Evolutionary conservation across 192 early-diverging fungal species (phyloP).

Genomic region (Mortierella claussenii): DNA sequence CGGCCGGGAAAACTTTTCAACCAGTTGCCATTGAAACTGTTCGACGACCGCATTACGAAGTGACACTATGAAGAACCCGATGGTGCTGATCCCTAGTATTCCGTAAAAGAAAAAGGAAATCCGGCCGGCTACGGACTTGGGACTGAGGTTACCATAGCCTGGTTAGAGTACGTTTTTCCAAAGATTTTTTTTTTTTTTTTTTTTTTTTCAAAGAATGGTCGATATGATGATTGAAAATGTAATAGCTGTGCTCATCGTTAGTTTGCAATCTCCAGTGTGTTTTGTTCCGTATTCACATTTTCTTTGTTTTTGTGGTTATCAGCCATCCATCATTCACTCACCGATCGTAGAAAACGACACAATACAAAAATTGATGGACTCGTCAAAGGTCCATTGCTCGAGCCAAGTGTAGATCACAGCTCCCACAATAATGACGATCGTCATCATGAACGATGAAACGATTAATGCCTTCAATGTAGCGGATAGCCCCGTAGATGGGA

Average conservation of each 20-base stretch:
- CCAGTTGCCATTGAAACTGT: slow-evolving; percentile 42
- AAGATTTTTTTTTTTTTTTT: background rate
- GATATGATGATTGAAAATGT: too few species aligned
- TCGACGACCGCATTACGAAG: slow-evolving; percentile 44
- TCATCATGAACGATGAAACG: slow-evolving; percentile 47
- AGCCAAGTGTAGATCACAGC: slow-evolving; percentile 27
- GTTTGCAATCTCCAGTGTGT: too few species aligned
- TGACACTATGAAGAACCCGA: slow-evolving; percentile 38
- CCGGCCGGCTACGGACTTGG: slow-evolving; percentile 20
- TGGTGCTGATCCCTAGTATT: slow-evolving; percentile 25
- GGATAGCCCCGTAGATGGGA: slow-evolving; percentile 36
- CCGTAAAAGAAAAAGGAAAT: slow-evolving; percentile 35
- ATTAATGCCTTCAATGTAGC: slow-evolving; percentile 35
- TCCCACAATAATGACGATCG: slow-evolving; percentile 27
- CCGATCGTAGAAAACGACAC: slow-evolving; percentile 46
- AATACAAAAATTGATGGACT: slow-evolving; percentile 48
- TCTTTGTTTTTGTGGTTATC: too few species aligned
- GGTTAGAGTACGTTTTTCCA: too few species aligned
- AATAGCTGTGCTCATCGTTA: too few species aligned
- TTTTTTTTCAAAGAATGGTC: too few species aligned
- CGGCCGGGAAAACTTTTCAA: slow-evolving; percentile 28
- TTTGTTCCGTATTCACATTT: too few species aligned
- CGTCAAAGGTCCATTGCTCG: slow-evolving; percentile 43
- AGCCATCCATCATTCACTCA: too few species aligned
- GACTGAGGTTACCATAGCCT: slow-evolving; percentile 46